Base-by-base conservation (phyloP, 352 stramenopile species). In the Phytophthora europaea region DNA sequence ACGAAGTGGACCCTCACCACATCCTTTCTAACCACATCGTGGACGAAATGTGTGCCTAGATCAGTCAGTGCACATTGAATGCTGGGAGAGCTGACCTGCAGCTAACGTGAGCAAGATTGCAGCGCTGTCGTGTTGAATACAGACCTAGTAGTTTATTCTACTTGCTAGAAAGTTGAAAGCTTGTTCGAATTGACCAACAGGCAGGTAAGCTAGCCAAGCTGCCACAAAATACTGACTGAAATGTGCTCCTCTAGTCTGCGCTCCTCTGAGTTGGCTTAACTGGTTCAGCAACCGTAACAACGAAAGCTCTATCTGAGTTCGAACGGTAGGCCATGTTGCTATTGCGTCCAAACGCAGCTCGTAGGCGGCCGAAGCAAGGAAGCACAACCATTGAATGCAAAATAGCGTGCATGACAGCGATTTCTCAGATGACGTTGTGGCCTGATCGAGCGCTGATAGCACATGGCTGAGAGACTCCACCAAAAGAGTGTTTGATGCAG, bases 11-110 rank as follows among this genome's bases (percentile, higher is more conserved):
- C 78, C 97, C 97, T 16, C 91, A 98, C 66, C 89, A 96, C 60
- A 96, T 98, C 36, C 79, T 99, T 2, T 95, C 90, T 1, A 99
- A 98, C 82, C 61, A 85, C 53, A 89, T 98, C 43, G 67, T 99
- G 18, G 91, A 98, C 67, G 82, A 92, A 48, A 54, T 94, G 54
- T 92, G 84, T 45, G 78, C 75, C 26, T 76, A 66, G 66, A 22
- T 50, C 18, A 23, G 10, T 50, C 18, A 23, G 10, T 10, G 34
- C 55, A 23, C 62, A 13, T 52, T 67, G 40, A 72, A 22, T 43
- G 5, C 10, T 56, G 22, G 31, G 45, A 64, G 50, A 33, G 61
- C 31, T 51, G 58, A 65, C 57, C 52, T 48, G 45, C 28, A 20
- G 55, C 47, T 18, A 73, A 68, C 52, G 51, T 63, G 68, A 67